Percentiles rank a stretch among this genome's conserved stretches.
phyloP scores from a whole-genome alignment of 257 asterid species.

The Lycium barbarum region DNA sequence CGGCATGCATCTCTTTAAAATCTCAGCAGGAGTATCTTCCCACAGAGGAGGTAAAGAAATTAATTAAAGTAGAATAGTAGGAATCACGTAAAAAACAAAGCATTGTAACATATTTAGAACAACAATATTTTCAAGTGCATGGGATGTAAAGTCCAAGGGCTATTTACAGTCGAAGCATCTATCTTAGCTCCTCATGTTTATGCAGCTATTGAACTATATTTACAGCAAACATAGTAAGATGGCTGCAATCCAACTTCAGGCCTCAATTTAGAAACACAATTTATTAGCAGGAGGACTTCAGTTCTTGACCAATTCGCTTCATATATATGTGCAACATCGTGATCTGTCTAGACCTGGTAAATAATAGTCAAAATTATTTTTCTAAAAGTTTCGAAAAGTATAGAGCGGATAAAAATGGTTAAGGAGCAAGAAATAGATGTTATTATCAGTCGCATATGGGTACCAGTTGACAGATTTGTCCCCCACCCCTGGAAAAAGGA shows the following conservation, averaged over 20 bases:
- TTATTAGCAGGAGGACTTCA: not conserved
- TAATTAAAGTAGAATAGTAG: not conserved
- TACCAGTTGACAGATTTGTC: not conserved
- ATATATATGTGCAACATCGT: not conserved
- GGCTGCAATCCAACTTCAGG: not conserved
- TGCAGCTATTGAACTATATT: not conserved
- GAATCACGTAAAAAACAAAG: not conserved
- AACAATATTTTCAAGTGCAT: not conserved
- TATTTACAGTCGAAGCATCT: not conserved
- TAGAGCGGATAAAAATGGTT: not conserved
- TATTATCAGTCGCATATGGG: not conserved
- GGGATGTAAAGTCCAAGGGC: not conserved
- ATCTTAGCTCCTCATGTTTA: not conserved
- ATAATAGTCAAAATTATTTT: not conserved
- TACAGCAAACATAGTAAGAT: not conserved
- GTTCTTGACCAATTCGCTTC: not conserved
- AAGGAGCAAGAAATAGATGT: not conserved
- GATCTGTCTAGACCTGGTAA: not conserved
- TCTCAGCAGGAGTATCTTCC: not conserved
- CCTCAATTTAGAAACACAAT: not conserved
- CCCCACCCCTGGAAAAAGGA: not conserved
- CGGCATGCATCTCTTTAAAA: not conserved
- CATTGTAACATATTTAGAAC: not conserved
- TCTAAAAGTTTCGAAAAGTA: not conserved
- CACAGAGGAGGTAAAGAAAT: not conserved